phyloP scores from a whole-genome alignment of 345 rosid species.

The Bruguiera sexangula region DNA sequence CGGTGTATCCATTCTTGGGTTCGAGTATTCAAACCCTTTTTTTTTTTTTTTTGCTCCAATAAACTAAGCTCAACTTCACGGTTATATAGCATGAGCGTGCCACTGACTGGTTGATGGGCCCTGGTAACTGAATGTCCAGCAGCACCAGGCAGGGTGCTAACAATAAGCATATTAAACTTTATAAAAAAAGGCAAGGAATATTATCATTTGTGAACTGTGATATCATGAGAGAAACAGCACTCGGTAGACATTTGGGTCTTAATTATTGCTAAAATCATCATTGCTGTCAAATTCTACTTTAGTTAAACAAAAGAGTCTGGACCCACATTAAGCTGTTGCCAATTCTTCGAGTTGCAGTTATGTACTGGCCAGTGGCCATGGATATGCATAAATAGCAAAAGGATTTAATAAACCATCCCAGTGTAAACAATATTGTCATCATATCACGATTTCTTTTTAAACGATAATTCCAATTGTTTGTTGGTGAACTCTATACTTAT shows the following conservation, averaged over 20 bases:
- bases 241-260: constrained; percentile 21
- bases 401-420: neutral
- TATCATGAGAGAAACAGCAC: constrained; percentile 14
- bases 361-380: neutral
- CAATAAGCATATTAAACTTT: neutral
- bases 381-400: neutral
- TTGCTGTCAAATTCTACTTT: constrained; percentile 6
- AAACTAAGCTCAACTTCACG: too few species aligned
- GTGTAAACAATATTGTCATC: too few species aligned
- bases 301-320: neutral
- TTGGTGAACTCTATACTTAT: neutral
- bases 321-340: constrained; percentile 15
- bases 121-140: constrained; percentile 1
- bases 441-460: too few species aligned
- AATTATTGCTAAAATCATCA: constrained; percentile 14
- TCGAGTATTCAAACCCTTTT: too few species aligned
- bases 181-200: constrained; percentile 23
- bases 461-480: too few species aligned
- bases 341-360: constrained; percentile 16
- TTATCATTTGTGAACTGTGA: constrained; percentile 27
- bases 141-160: constrained; percentile 14
- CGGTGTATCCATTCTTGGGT: too few species aligned
- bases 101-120: neutral
- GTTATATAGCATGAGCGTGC: too few species aligned
- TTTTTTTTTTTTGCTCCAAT: too few species aligned